Evolutionary conservation across 306 rosid species (phyloP).

Genomic region (Vigna radiata): DNA sequence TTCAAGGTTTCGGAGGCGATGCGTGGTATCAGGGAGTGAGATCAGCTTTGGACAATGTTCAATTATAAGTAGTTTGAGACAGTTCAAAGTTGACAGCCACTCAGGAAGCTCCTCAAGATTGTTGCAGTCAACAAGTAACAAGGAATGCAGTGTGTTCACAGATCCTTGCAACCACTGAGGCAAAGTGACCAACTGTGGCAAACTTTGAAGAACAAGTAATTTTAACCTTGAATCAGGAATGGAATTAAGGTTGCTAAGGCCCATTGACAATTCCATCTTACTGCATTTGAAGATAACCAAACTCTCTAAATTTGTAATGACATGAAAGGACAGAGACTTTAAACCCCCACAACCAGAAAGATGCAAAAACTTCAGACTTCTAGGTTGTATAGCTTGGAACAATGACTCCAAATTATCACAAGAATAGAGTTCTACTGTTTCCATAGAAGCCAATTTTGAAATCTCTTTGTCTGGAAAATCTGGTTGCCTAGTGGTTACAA

Average conservation of each 20-base stretch:
- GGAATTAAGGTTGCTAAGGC: not conserved
- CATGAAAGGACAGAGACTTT: not conserved
- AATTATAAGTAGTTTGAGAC: not conserved
- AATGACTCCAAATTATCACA: constrained; percentile 10
- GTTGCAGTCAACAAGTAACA: not conserved
- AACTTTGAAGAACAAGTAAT: not conserved
- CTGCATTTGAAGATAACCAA: not conserved
- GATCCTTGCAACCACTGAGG: constrained; percentile 7
- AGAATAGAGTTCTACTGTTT: not conserved
- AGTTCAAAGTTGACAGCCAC: not conserved
- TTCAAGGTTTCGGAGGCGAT: not conserved
- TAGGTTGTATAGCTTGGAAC: not conserved
- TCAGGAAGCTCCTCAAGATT: constrained; percentile 11
- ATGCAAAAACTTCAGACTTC: not conserved
- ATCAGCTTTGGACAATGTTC: not conserved
- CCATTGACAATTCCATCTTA: not conserved
- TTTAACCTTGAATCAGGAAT: not conserved
- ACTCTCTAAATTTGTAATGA: constrained; percentile 1
- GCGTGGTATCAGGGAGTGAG: not conserved
- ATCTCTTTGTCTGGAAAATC: not conserved
- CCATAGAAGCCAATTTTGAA: not conserved
- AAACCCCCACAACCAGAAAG: not conserved
- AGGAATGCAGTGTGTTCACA: not conserved
- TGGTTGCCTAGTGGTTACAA: not conserved
- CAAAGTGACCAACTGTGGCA: constrained; percentile 11